Evolutionary conservation across 768 basidiomycete genomes (phyloP).

Genomic region (Auricularia sp.): DNA sequence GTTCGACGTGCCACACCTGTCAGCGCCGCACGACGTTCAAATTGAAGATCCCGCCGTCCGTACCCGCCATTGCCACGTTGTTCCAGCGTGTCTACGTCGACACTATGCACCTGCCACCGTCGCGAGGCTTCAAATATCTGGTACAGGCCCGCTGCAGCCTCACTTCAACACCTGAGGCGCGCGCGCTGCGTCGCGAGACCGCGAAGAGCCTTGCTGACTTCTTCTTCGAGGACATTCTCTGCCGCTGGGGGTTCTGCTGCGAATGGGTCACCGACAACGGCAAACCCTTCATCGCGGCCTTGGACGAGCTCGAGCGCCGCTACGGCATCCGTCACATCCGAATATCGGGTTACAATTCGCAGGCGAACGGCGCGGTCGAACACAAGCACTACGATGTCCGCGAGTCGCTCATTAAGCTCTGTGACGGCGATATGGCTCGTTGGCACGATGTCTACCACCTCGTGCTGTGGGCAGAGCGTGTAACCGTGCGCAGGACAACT

Average conservation of each 20-base stretch:
- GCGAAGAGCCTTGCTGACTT: background rate
- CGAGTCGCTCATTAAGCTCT: slow-evolving; percentile 7
- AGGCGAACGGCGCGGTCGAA: slow-evolving; percentile 7
- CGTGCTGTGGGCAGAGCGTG: slow-evolving; percentile 7
- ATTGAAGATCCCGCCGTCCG: slow-evolving; percentile 14
- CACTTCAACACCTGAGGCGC: slow-evolving; percentile 13
- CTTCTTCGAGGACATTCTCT: slow-evolving; percentile 7
- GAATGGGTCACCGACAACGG: slow-evolving; percentile 9
- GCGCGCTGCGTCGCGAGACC: slow-evolving; percentile 13
- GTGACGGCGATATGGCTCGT: background rate
- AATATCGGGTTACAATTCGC: slow-evolving; percentile 10
- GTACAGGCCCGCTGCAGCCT: slow-evolving; percentile 25
- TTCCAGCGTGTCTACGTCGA: slow-evolving; percentile 31
- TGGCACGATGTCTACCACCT: slow-evolving; percentile 1
- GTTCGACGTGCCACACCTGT: slow-evolving; percentile 29
- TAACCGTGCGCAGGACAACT: background rate
- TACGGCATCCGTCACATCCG: slow-evolving; percentile 5
- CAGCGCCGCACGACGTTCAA: slow-evolving; percentile 19
- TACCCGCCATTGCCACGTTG: slow-evolving; percentile 11
- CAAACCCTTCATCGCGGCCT: background rate
- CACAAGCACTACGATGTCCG: slow-evolving; percentile 3
- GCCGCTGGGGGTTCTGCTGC: slow-evolving; percentile 8
- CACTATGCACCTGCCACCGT: slow-evolving; percentile 30
- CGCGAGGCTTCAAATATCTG: slow-evolving; percentile 26
- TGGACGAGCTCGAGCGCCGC: background rate